A percentile compares a stretch with the other conserved stretches of the same genome.
Conservation (phyloP, 495 filamentous ascomycete genomes). For the Aspergillus olivimuriae region DNA sequence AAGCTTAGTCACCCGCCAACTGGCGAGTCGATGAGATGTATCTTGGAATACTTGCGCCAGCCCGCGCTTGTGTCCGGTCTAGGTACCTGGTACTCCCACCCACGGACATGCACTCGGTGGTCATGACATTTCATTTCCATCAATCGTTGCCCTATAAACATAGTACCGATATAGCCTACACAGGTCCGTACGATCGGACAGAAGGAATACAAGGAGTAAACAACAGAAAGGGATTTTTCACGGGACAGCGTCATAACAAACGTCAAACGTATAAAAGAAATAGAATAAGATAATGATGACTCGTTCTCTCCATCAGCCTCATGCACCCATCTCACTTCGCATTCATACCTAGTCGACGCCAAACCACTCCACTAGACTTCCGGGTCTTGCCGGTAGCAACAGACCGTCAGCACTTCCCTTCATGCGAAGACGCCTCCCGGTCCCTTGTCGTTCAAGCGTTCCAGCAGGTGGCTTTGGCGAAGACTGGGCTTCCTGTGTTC, state of each 20-base stretch:
- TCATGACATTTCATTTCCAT: conserved; percentile 22
- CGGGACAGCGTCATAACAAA: conserved; percentile 35
- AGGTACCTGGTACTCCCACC: too few relatives aligned
- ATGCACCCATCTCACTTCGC: background rate
- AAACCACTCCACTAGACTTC: conserved; percentile 9
- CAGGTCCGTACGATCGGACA: conserved; percentile 23
- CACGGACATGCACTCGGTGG: too few relatives aligned
- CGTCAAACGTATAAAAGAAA: conserved; percentile 28
- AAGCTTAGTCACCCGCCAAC: too few relatives aligned
- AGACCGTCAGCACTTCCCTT: background rate
- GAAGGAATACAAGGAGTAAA: conserved; percentile 19
- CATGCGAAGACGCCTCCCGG: background rate
- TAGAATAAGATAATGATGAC: too few relatives aligned
- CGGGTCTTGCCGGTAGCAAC: conserved; percentile 1
- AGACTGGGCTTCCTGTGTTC: conserved; percentile 18
- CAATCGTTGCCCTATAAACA: conserved; percentile 20
- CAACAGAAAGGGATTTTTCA: conserved; percentile 15
- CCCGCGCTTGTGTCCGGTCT: too few relatives aligned
- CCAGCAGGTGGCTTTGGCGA: conserved; percentile 11
- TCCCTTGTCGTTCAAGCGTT: background rate
- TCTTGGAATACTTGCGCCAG: too few relatives aligned
- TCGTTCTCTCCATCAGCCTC: conserved; percentile 5
- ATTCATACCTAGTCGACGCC: background rate
- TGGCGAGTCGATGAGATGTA: background rate
- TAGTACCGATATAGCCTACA: conserved; percentile 31